Conservation (phyloP, 495 filamentous ascomycete species). For the Penicillium cosmopolitanum region DNA sequence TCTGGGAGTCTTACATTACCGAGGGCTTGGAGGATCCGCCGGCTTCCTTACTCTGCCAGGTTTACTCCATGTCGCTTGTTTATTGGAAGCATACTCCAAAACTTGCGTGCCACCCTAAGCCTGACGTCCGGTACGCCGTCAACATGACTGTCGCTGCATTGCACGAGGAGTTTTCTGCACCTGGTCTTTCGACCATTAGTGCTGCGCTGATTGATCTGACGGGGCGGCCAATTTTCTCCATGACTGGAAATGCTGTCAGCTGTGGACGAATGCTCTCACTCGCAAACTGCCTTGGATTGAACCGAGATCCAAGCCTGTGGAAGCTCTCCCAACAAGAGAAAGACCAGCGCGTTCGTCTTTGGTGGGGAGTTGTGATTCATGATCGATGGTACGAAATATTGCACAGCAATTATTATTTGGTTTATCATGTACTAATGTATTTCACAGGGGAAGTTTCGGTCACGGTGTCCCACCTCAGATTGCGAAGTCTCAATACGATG, state of each 20-base stretch:
- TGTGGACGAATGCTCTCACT: slow-evolving; percentile 54
- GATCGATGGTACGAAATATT: slow-evolving; percentile 49
- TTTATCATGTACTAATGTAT: slow-evolving; percentile 8
- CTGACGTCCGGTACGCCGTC: slow-evolving; percentile 54
- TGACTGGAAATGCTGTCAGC: slow-evolving; percentile 56
- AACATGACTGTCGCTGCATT: slow-evolving; percentile 56
- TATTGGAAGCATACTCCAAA: slow-evolving; percentile 54
- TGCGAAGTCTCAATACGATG: slow-evolving; percentile 55
- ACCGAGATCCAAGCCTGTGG: slow-evolving; percentile 53
- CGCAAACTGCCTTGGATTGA: slow-evolving; percentile 55
- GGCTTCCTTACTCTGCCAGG: slow-evolving; percentile 54
- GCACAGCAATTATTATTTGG: background rate
- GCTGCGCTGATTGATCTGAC: slow-evolving; percentile 53
- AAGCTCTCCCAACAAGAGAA: slow-evolving; percentile 52
- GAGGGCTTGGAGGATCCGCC: slow-evolving; percentile 48
- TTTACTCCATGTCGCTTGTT: slow-evolving; percentile 56
- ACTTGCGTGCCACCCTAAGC: slow-evolving; percentile 49
- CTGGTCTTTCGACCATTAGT: slow-evolving; percentile 53
- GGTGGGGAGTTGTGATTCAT: slow-evolving; percentile 59
- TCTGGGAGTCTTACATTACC: slow-evolving; percentile 50
- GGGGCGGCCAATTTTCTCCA: slow-evolving; percentile 55
- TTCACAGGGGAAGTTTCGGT: slow-evolving; percentile 52
- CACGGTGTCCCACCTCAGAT: slow-evolving; percentile 57
- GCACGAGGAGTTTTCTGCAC: slow-evolving; percentile 54
- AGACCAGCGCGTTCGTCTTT: slow-evolving; percentile 50